Evolutionary conservation across 2,329 filamentous ascomycete species (phyloP).

Genomic region (Sporothrix sp.): DNA sequence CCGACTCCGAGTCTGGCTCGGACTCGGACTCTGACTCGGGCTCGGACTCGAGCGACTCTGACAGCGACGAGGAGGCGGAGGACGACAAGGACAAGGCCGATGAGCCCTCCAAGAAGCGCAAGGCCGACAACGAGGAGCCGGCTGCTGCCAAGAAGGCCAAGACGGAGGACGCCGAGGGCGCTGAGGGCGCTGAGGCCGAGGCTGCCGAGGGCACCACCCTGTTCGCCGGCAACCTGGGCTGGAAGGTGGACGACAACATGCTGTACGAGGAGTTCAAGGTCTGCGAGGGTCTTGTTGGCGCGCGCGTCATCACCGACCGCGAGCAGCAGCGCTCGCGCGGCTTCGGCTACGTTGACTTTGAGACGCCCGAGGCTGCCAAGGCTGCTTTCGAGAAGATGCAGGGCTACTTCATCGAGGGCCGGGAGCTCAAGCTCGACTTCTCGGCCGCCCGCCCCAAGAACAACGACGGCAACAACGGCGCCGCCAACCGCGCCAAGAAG

Average conservation of each 20-base stretch:
- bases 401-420: conserved; percentile 28
- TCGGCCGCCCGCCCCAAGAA: conserved; percentile 24
- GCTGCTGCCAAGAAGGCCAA: conserved; percentile 58
- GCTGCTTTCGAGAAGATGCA: conserved; percentile 32
- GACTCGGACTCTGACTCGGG: conserved; percentile 22
- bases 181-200: conserved; percentile 20
- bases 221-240: conserved; percentile 84
- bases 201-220: conserved; percentile 46
- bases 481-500: conserved; percentile 50
- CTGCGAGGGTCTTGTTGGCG: conserved; percentile 61
- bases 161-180: conserved; percentile 36
- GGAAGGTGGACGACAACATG: conserved; percentile 78
- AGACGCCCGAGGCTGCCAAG: conserved; percentile 41
- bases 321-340: conserved; percentile 75
- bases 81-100: conserved; percentile 34
- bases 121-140: conserved; percentile 46
- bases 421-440: conserved; percentile 32
- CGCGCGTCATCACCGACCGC: conserved; percentile 76
- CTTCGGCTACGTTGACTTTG: conserved; percentile 89
- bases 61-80: conserved; percentile 21
- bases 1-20: conserved; percentile 9
- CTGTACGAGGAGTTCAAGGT: conserved; percentile 72
- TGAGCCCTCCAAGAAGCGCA: conserved; percentile 54
- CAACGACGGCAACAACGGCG: conserved; percentile 4
- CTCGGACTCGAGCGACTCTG: conserved; percentile 25